phyloP scores from a whole-genome alignment of 805 yeast species.

The Hanseniaspora pseudoguilliermondii region DNA sequence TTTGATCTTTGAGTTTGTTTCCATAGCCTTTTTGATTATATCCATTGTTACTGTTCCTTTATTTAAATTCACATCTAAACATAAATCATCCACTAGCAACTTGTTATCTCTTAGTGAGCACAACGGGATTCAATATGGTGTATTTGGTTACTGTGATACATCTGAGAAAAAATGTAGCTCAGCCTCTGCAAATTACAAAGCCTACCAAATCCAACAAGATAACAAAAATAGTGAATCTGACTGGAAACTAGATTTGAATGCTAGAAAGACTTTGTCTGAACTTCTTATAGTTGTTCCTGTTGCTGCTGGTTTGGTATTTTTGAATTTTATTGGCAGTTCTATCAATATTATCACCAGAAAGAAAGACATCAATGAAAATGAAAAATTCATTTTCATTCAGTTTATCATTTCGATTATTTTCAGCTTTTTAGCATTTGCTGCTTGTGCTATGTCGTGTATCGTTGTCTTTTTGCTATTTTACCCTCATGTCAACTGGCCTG shows the following conservation, averaged over 20 bases:
- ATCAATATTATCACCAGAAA: slow-evolving; percentile 22
- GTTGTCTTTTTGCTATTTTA: slow-evolving; percentile 45
- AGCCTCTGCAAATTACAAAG: slow-evolving; percentile 36
- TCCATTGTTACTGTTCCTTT: slow-evolving; percentile 55
- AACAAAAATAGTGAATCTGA: slow-evolving; percentile 20
- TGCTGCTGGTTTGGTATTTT: slow-evolving; percentile 49
- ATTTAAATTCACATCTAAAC: slow-evolving; percentile 30
- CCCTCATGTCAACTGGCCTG: slow-evolving; percentile 58
- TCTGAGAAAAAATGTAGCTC: slow-evolving; percentile 29
- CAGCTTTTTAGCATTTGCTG: slow-evolving; percentile 38
- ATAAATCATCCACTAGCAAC: slow-evolving; percentile 28
- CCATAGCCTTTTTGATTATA: slow-evolving; percentile 51
- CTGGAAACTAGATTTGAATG: slow-evolving; percentile 37
- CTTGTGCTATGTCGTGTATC: slow-evolving; percentile 43
- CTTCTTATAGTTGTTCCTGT: slow-evolving; percentile 51
- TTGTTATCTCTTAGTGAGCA: slow-evolving; percentile 22
- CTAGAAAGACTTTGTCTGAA: slow-evolving; percentile 42
- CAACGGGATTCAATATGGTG: slow-evolving; percentile 40
- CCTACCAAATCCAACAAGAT: slow-evolving; percentile 25
- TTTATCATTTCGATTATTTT: slow-evolving; percentile 36
- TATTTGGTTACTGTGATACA: slow-evolving; percentile 49
- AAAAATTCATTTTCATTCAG: slow-evolving; percentile 19
- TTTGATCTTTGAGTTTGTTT: slow-evolving; percentile 36
- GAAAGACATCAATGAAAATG: slow-evolving; percentile 19
- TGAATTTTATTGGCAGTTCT: slow-evolving; percentile 31